These are phyloP conservation scores for Ajuga chamaepitys DNA, from an alignment of 257 asterid genomes.

Conservation along the genomic window DNA sequence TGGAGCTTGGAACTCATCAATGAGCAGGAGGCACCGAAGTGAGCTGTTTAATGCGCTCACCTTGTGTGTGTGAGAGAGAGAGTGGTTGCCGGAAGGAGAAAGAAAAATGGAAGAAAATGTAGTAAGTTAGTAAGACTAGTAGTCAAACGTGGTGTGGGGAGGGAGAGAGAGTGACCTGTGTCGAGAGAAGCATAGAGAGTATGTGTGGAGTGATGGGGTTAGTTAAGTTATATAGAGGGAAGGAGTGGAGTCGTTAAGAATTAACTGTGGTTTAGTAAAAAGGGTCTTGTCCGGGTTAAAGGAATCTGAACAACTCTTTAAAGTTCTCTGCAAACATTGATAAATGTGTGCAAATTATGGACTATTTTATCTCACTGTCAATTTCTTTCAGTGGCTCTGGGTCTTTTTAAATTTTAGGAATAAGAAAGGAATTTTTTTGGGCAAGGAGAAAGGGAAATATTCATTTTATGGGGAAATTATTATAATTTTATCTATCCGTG, in stretches of 20 bases:
- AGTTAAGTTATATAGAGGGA: constrained; percentile 26
- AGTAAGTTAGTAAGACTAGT: constrained; percentile 18
- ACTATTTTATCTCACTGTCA: constrained; percentile 19
- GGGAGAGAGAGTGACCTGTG: background rate
- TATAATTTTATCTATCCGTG: background rate
- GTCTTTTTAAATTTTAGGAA: constrained; percentile 8
- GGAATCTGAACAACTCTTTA: constrained; percentile 25
- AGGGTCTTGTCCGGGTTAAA: constrained; percentile 28
- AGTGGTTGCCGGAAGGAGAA: constrained; percentile 18
- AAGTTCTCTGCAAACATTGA: constrained; percentile 17
- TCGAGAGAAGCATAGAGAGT: background rate
- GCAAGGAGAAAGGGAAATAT: background rate
- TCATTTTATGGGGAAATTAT: background rate
- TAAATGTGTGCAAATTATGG: constrained; percentile 3
- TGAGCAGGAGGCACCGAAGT: constrained; percentile 7
- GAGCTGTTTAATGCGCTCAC: constrained; percentile 11
- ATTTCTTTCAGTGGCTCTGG: constrained; percentile 13
- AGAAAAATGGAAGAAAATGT: constrained; percentile 6
- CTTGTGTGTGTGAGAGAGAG: constrained; percentile 14
- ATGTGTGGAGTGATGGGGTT: constrained; percentile 13
- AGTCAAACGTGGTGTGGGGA: constrained; percentile 19
- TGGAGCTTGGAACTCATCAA: background rate
- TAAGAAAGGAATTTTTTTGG: background rate
- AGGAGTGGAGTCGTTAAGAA: background rate
- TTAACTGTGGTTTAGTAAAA: constrained; percentile 21